Evolutionary conservation across 225 moss, liverwort and hornwort species (phyloP).

Genomic region (Marchantia paleacea): DNA sequence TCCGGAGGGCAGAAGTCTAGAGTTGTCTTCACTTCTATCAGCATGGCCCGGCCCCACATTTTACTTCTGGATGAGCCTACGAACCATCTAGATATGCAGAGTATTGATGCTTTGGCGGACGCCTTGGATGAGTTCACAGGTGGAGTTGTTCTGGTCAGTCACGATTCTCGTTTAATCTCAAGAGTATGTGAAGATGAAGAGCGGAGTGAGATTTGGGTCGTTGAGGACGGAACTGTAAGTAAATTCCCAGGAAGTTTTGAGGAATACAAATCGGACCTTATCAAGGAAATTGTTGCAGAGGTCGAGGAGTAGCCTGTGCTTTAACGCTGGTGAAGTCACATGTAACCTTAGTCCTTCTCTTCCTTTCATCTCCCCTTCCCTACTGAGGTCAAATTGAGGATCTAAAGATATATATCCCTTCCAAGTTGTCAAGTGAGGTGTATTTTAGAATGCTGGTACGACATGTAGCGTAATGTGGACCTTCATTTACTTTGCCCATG

Average conservation of each 20-base stretch:
- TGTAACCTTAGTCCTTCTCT: slow-evolving; percentile 2
- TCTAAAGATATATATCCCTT: not conserved
- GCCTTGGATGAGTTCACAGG: slow-evolving; percentile 88
- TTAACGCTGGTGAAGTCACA: not conserved
- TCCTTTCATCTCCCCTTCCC: slow-evolving; percentile 13
- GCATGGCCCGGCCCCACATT: slow-evolving; percentile 91
- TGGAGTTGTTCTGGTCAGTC: slow-evolving; percentile 90
- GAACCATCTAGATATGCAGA: slow-evolving; percentile 97
- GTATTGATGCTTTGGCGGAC: slow-evolving; percentile 93
- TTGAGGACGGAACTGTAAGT: slow-evolving; percentile 76
- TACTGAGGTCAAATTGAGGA: not conserved
- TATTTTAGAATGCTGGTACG: not conserved
- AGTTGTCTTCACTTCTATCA: slow-evolving; percentile 90
- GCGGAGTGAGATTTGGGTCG: slow-evolving; percentile 92
- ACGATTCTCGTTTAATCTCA: slow-evolving; percentile 88
- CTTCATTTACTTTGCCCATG: not conserved
- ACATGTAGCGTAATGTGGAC: not conserved
- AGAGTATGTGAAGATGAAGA: slow-evolving; percentile 90
- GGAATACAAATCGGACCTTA: slow-evolving; percentile 83
- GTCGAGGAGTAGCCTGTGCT: slow-evolving; percentile 63
- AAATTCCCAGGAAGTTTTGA: slow-evolving; percentile 83
- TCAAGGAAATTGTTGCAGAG: slow-evolving; percentile 84
- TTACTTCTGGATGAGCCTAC: slow-evolving; percentile 92
- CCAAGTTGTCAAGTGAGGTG: slow-evolving; percentile 9
- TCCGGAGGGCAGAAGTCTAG: slow-evolving; percentile 96